Conservation (phyloP, 208 protist species). For the Leishmania braziliensis region DNA sequence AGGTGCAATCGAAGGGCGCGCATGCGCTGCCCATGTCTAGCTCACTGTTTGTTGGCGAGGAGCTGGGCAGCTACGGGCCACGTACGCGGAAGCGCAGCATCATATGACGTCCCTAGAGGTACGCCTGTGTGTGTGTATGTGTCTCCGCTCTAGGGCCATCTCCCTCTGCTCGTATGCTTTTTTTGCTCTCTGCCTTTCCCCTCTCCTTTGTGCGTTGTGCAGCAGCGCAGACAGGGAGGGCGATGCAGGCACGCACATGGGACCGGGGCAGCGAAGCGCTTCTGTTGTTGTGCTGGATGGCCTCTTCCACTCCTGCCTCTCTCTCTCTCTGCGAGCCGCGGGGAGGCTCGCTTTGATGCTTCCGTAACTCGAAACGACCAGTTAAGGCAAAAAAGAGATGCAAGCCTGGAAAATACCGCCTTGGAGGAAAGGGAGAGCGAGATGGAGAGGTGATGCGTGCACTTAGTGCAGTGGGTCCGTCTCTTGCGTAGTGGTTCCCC, state of each 20-base stretch:
- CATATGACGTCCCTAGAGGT: background rate
- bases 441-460: background rate
- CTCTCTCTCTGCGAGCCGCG: background rate
- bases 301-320: background rate
- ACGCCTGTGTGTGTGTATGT: background rate
- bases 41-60: slow-evolving; percentile 52
- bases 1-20: slow-evolving; percentile 9
- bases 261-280: background rate
- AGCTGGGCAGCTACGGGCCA: slow-evolving; percentile 43
- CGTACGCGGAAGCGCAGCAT: slow-evolving; percentile 26
- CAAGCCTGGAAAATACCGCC: too few relatives aligned
- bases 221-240: background rate
- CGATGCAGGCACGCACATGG: background rate
- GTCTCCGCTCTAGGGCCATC: background rate
- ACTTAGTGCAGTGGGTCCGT: background rate
- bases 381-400: background rate
- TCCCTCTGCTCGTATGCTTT: background rate
- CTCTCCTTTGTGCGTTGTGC: background rate
- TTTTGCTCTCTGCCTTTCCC: background rate
- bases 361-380: background rate
- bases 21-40: slow-evolving; percentile 27
- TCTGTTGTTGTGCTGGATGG: background rate
- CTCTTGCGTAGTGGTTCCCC: background rate
- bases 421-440: background rate
- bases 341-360: background rate